These are phyloP conservation scores for Daedaleopsis nitida DNA, from an alignment of 768 basidiomycete genomes.

Conservation along the genomic window DNA sequence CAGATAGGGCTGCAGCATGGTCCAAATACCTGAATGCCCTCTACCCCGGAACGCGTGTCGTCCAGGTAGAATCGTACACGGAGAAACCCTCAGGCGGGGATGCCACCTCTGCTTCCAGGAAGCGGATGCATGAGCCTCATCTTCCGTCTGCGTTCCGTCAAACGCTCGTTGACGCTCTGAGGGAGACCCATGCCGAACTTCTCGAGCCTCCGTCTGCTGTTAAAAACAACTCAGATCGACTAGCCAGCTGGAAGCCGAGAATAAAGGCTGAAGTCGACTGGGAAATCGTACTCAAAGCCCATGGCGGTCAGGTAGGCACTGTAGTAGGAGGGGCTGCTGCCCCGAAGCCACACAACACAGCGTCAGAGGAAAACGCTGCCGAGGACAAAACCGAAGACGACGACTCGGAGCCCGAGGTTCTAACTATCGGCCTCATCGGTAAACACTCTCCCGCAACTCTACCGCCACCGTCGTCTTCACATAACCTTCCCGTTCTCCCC, in stretches of 20 bases:
- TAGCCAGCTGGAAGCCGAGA: slow-evolving; percentile 64
- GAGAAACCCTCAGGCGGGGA: slow-evolving; percentile 37
- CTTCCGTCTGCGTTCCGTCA: slow-evolving; percentile 68
- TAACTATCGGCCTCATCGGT: slow-evolving; percentile 87
- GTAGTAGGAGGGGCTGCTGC: slow-evolving; percentile 44
- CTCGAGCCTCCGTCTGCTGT: slow-evolving; percentile 67
- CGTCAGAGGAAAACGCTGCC: slow-evolving; percentile 30
- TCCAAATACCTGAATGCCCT: slow-evolving; percentile 52
- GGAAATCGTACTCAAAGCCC: slow-evolving; percentile 56
- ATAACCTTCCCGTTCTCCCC: neutral
- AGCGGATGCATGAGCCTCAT: slow-evolving; percentile 57
- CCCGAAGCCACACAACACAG: slow-evolving; percentile 31
- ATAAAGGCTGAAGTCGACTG: slow-evolving; percentile 75
- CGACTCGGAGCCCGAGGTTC: slow-evolving; percentile 47
- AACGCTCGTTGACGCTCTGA: slow-evolving; percentile 65
- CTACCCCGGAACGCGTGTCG: slow-evolving; percentile 60
- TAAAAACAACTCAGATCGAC: slow-evolving; percentile 44
- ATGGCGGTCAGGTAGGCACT: slow-evolving; percentile 45
- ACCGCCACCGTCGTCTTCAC: neutral
- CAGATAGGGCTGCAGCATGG: slow-evolving; percentile 66
- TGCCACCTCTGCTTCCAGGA: slow-evolving; percentile 20
- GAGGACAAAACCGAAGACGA: slow-evolving; percentile 20
- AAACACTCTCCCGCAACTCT: neutral
- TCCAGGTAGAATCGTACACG: slow-evolving; percentile 78
- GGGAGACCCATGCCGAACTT: slow-evolving; percentile 65